Percentiles rank a stretch among this genome's conserved stretches.
These are phyloP conservation scores for Sisymbrium irio DNA, from an alignment of 345 rosid genomes.

Conservation along the genomic window DNA sequence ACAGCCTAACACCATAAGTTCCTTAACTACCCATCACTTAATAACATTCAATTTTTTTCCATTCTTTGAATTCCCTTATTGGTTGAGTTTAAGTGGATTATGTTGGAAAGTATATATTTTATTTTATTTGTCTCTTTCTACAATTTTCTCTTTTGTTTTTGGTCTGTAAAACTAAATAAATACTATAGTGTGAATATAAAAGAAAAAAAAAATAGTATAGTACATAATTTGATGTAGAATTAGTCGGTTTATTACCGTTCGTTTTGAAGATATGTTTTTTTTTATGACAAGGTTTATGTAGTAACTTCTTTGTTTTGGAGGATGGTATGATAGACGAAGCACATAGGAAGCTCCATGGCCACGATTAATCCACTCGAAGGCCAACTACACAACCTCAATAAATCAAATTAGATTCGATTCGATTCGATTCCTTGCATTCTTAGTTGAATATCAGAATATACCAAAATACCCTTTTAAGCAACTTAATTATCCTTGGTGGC, in stretches of 20 bases:
- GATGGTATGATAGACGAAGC: neutral
- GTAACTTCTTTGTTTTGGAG: neutral
- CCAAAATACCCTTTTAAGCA: constrained; percentile 1
- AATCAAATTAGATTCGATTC: neutral
- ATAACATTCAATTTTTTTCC: constrained; percentile 11
- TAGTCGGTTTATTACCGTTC: neutral
- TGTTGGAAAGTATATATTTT: neutral
- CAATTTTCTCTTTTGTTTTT: neutral
- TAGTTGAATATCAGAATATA: constrained; percentile 9
- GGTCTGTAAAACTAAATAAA: neutral
- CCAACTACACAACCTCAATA: constrained; percentile 17
- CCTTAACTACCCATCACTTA: constrained; percentile 30
- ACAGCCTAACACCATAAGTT: constrained; percentile 38
- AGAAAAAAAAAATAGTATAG: neutral
- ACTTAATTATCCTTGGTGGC: neutral
- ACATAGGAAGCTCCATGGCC: constrained; percentile 21
- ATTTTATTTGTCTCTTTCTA: neutral
- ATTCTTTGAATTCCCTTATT: neutral
- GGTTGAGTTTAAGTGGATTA: constrained; percentile 9
- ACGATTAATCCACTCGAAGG: constrained; percentile 31
- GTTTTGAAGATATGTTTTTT: neutral
- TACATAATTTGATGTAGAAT: neutral
- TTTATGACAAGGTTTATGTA: neutral
- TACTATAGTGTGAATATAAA: neutral
- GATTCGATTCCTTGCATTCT: neutral